Evolutionary conservation across 1,284 basidiomycete genomes (phyloP).

Genomic region (Chondrostereum purpureum): DNA sequence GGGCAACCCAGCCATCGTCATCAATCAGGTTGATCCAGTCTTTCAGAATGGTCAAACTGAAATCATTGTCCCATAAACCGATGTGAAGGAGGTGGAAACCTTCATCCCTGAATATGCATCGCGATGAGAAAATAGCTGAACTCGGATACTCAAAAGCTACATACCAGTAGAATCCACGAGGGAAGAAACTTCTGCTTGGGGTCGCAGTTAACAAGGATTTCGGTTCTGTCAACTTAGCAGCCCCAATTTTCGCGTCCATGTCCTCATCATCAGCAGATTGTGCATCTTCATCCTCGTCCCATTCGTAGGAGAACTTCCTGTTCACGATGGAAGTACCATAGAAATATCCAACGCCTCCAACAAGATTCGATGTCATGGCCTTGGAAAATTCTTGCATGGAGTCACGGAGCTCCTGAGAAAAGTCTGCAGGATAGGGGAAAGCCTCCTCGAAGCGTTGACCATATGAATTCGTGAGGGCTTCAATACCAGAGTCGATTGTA

Average conservation of each 20-base stretch:
- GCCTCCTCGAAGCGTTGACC: conserved; percentile 58
- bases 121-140: no score
- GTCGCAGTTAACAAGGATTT: conserved; percentile 84
- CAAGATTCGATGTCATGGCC: conserved; percentile 81
- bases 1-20: conserved; percentile 89
- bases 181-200: conserved; percentile 92
- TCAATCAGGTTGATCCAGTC: conserved; percentile 90
- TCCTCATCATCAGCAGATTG: conserved; percentile 35
- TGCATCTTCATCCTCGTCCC: conserved; percentile 76
- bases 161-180: conserved; percentile 93
- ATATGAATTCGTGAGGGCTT: conserved; percentile 58
- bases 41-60: conserved; percentile 84
- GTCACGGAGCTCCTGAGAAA: conserved; percentile 38
- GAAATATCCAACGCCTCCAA: conserved; percentile 93
- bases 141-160: no score
- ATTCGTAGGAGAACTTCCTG: conserved; percentile 77
- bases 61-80: conserved; percentile 87
- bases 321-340: conserved; percentile 89
- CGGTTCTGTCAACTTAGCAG: conserved; percentile 66
- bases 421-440: conserved; percentile 62
- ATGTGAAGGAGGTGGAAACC: conserved; percentile 92
- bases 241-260: conserved; percentile 26
- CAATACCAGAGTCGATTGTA: conserved; percentile 62
- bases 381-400: conserved; percentile 73
- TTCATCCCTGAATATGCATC: conserved; percentile 65